Evolutionary conservation across 257 asterid genomes (phyloP).

Genomic region (Thymus quinquecostatus): DNA sequence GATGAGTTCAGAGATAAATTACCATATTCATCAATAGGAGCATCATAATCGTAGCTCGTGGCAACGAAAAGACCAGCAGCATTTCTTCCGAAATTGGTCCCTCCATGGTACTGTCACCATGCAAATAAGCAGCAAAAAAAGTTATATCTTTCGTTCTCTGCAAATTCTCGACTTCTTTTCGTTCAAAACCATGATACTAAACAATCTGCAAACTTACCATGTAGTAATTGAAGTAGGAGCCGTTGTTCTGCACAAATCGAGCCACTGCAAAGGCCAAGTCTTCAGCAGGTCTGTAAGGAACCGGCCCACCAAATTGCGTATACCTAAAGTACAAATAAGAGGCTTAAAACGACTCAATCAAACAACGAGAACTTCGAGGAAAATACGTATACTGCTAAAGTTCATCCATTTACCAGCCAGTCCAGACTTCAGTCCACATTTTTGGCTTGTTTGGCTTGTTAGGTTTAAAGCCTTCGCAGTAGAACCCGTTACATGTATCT

Average conservation of each 20-base stretch:
- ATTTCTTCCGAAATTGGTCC: conserved; percentile 84
- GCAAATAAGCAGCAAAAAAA: conserved; percentile 11
- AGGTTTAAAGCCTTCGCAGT: conserved; percentile 78
- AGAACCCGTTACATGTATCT: conserved; percentile 90
- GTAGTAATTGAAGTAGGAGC: conserved; percentile 90
- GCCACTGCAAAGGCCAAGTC: conserved; percentile 93
- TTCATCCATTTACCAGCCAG: conserved; percentile 70
- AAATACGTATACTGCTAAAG: neutral
- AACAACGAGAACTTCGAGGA: neutral
- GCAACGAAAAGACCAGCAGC: conserved; percentile 82
- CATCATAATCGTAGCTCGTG: conserved; percentile 91
- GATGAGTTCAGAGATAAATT: conserved; percentile 7
- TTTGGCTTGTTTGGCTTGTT: conserved; percentile 82
- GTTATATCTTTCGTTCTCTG: neutral
- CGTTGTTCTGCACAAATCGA: conserved; percentile 82
- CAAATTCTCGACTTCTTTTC: conserved; percentile 2
- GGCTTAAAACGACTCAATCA: conserved; percentile 4
- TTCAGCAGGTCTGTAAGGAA: conserved; percentile 80
- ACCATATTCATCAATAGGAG: conserved; percentile 95
- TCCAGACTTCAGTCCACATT: conserved; percentile 96
- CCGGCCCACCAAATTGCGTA: conserved; percentile 75
- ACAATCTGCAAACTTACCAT: conserved; percentile 55
- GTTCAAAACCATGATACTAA: neutral
- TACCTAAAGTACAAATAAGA: conserved; percentile 44
- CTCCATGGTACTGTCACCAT: conserved; percentile 79